These are phyloP conservation scores for Cryptococcus sp. DNA, from an alignment of 1,284 basidiomycete genomes.

Conservation along the genomic window DNA sequence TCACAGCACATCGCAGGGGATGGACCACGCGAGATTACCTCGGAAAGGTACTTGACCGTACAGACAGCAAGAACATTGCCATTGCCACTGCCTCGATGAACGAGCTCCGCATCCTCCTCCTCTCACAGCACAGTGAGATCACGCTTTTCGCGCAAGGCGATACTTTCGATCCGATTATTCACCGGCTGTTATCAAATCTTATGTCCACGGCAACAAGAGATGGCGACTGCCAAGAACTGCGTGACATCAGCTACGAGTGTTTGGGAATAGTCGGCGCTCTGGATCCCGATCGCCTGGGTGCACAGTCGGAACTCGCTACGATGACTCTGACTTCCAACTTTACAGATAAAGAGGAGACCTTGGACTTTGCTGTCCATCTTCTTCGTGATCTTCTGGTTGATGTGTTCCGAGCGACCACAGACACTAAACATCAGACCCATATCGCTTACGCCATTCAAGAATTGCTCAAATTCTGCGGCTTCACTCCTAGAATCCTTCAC, in stretches of 20 bases:
- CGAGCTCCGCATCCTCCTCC: conserved; percentile 73
- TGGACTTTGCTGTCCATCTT: conserved; percentile 80
- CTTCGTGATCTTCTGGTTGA: conserved; percentile 84
- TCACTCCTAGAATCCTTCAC: conserved; percentile 60
- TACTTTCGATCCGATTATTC: conserved; percentile 77
- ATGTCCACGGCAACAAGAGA: conserved; percentile 74
- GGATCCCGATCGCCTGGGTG: conserved; percentile 83
- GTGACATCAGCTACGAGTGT: conserved; percentile 78
- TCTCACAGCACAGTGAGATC: conserved; percentile 59
- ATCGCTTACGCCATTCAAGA: conserved; percentile 94
- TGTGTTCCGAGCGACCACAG: conserved; percentile 91
- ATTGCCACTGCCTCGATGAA: conserved; percentile 74
- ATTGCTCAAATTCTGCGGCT: conserved; percentile 82
- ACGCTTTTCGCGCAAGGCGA: conserved; percentile 75
- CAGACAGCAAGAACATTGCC: conserved; percentile 76
- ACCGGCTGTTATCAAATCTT: conserved; percentile 68
- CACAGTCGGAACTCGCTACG: conserved; percentile 58
- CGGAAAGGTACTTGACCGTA: conserved; percentile 70
- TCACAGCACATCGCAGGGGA: conserved; percentile 59
- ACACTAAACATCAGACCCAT: conserved; percentile 86
- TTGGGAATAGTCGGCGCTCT: conserved; percentile 92
- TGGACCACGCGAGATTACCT: conserved; percentile 64
- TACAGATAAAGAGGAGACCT: conserved; percentile 73
- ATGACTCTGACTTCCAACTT: conserved; percentile 83
- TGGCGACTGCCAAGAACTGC: conserved; percentile 65